Base-by-base conservation (phyloP, 164 flowering plant genomes). In the Aristolochia contorta region DNA sequence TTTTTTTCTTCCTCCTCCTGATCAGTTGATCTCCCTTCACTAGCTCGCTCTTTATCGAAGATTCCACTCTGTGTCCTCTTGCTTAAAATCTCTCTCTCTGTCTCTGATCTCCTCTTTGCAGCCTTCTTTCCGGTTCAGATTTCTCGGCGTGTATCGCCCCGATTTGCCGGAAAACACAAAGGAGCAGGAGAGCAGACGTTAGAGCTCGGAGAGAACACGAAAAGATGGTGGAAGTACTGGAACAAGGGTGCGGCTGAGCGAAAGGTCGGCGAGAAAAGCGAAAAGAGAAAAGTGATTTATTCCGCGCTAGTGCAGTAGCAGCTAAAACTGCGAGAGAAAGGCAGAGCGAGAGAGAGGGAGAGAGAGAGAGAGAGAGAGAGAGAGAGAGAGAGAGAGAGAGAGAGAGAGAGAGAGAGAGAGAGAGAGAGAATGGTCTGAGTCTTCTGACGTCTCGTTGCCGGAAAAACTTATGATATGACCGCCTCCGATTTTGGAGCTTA, bases 141-240 rank as follows among this genome's bases (percentile, higher is more conserved):
- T 64, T 59, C 53, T 20, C 53, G 70, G 65, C 56, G 12, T 56
- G 47, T 45, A 27, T 58, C 14, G 1, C 50, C 20, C 60, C 33
- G 19, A 57, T 45, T 54, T 8, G 47, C 59, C 69, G 75, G 74
- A 51, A 60, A 67, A 67, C 45, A 62, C 67, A 64, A 47, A 64
- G 59, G 22, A 55, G 57, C 21, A 65, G 51, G 58, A 61, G 48
- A 50, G 61, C 37, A 52, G 60, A 32, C 54, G 32, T n/a, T 32
- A 1, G 22, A 9, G 22, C 47, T 23, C 16, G 47, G 50, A 60
- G 47, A 27, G 63, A 55, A 73, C 72, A 73, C 66, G 68, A 54
- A 78, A 78, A 78, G 84, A 76, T 66, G 75, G 59, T 58, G 30
- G 45, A 20, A 23, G n/a, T n/a, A 47, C 20, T 52, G 15, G 54